Conservation (phyloP, 2,329 filamentous ascomycete species). For the Parascedosporium putredinis region DNA sequence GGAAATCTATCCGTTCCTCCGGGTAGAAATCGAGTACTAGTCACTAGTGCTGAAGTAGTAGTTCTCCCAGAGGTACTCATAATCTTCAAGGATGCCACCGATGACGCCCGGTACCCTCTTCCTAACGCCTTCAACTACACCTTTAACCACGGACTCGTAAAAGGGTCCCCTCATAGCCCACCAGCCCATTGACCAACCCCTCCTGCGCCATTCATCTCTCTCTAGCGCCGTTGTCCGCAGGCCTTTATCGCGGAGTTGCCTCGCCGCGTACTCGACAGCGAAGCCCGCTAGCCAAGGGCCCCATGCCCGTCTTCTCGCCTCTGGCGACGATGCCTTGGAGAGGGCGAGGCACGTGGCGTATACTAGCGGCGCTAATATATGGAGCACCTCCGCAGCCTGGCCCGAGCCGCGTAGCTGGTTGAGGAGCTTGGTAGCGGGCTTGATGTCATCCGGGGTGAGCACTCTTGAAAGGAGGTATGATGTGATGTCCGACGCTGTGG, state of each 20-base stretch:
- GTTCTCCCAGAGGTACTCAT: constrained; percentile 95
- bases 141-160: constrained; percentile 83
- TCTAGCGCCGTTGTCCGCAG: constrained; percentile 79
- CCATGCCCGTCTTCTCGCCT: constrained; percentile 59
- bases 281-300: constrained; percentile 83
- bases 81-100: constrained; percentile 82
- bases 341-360: constrained; percentile 65
- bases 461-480: constrained; percentile 83
- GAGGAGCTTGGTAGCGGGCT: constrained; percentile 77
- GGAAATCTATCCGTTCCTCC: no score
- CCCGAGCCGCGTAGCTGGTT: constrained; percentile 64
- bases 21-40: no score
- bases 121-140: constrained; percentile 60
- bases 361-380: constrained; percentile 78
- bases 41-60: constrained; percentile 73
- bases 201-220: constrained; percentile 76
- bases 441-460: constrained; percentile 91
- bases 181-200: constrained; percentile 87
- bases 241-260: constrained; percentile 68
- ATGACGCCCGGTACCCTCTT: constrained; percentile 72
- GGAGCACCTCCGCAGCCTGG: constrained; percentile 78
- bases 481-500: constrained; percentile 71
- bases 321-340: constrained; percentile 7
- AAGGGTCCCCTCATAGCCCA: constrained; percentile 96
- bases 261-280: constrained; percentile 73